Evolutionary conservation across 257 asterid species (phyloP).

Genomic region (Primulina eburnea): DNA sequence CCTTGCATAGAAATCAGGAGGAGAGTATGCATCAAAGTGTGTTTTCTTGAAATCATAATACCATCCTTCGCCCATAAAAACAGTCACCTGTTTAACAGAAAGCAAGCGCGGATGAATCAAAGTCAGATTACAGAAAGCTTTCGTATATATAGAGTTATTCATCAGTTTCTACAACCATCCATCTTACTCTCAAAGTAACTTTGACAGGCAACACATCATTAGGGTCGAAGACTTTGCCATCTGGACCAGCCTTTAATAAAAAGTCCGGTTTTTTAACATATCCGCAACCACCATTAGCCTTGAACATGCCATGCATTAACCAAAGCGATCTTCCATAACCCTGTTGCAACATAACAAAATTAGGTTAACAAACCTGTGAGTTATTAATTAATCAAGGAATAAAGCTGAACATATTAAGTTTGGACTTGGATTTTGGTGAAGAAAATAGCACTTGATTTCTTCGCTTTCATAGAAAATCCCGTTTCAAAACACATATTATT

Average conservation of each 20-base stretch:
- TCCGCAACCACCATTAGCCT: conserved; percentile 27
- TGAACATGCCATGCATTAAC: conserved; percentile 16
- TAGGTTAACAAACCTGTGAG: neutral
- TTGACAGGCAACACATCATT: conserved; percentile 11
- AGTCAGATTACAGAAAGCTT: neutral
- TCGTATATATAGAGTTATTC: neutral
- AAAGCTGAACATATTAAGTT: neutral
- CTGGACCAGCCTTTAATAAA: conserved; percentile 12
- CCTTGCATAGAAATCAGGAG: conserved; percentile 27
- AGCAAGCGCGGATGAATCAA: neutral
- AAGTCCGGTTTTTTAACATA: conserved; percentile 25
- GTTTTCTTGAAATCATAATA: conserved; percentile 22
- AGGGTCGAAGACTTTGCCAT: conserved; percentile 18
- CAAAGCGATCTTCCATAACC: neutral
- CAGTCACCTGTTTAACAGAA: conserved; percentile 18
- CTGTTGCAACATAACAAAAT: neutral
- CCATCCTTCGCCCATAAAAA: conserved; percentile 30
- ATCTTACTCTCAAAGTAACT: conserved; percentile 23
- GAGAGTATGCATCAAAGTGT: conserved; percentile 23
- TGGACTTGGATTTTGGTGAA: neutral
- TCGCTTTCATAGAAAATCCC: neutral
- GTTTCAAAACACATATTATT: neutral
- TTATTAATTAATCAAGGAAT: neutral
- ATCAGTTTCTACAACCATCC: neutral
- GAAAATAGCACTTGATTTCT: neutral